Evolutionary conservation across 2,329 filamentous ascomycete species (phyloP), one percentile per base, ranked within the genome.

Genomic region (Colletotrichum lindemuthianum): DNA sequence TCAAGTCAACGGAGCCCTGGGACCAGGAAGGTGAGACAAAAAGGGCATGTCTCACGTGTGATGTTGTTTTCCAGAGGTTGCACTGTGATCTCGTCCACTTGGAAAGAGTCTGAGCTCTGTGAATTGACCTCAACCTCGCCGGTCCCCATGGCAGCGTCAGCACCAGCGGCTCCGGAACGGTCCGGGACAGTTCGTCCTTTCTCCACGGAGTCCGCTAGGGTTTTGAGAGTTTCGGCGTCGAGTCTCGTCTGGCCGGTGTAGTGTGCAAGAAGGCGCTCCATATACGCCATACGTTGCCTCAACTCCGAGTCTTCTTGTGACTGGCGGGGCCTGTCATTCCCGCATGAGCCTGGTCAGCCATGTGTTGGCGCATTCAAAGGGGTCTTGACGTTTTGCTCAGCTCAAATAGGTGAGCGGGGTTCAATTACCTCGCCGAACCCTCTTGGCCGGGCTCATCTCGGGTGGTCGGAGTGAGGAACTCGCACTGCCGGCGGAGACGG

Each of bases 401-500:
- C 43, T 40, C 8, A 34, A 55, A 16, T 10, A 40, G 36, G 34
- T 16, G 16, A 34, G 7, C 11, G 24, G 37, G 13, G 4, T 24
- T 6, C 13, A 32, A 43, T 40, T 56, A 67, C 65, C 56, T 60
- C 10, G 65, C 16, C 10, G 55, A 33, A 41, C 40, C 43, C 33
- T 66, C 67, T 6, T 65, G 50, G 66, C 55, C 60, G 41, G 66
- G 73, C 32, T 70, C 71, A 63, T 75, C 73, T 64, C 70, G 68
- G 37, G 69, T 73, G 33, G 72, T 69, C 16, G 72, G 77, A 9
- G 76, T 73, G 24, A 76, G 77, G 67, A 85, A 85, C 63, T 81
- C 77, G 71, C 84, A 86, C 68, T 80, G 79, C 47, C 83, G 79
- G 63, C 79, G 79, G 68, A 85, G 80, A 63, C 81, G 82, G 60